These are phyloP conservation scores for Pleurotus eryngii DNA, from an alignment of 768 basidiomycete species.

Conservation along the genomic window DNA sequence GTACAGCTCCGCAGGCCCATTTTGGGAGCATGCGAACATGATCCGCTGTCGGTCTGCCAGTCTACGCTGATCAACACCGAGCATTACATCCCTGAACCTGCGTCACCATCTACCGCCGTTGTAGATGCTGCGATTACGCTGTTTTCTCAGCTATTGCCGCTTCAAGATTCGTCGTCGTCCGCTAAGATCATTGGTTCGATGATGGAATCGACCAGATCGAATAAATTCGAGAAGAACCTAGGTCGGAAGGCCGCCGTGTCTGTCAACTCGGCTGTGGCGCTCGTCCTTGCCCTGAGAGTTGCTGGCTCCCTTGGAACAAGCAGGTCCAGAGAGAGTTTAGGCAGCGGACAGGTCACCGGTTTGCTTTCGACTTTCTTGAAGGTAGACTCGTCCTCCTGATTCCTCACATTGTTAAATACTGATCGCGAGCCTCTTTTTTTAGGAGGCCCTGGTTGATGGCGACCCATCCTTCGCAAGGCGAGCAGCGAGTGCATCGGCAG, in stretches of 20 bases:
- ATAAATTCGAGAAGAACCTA: constrained; percentile 19
- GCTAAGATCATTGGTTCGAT: constrained; percentile 36
- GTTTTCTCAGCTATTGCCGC: constrained; percentile 74
- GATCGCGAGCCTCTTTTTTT: neutral
- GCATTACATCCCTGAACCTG: constrained; percentile 52
- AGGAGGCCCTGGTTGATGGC: constrained; percentile 81
- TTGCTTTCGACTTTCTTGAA: constrained; percentile 72
- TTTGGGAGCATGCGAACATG: constrained; percentile 79
- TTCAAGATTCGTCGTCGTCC: constrained; percentile 61
- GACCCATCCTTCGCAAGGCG: constrained; percentile 72
- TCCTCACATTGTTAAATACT: too few relatives aligned
- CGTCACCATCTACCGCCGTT: constrained; percentile 76
- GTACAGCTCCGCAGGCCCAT: constrained; percentile 9
- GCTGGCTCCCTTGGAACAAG: neutral
- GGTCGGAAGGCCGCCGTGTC: constrained; percentile 83
- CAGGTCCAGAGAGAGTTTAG: constrained; percentile 58
- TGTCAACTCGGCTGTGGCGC: constrained; percentile 74
- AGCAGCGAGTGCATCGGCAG: constrained; percentile 90
- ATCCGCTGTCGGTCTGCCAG: constrained; percentile 70
- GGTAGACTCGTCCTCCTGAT: constrained; percentile 34
- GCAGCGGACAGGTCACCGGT: constrained; percentile 57
- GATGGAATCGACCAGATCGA: constrained; percentile 50
- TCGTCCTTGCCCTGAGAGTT: constrained; percentile 56
- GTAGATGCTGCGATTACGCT: constrained; percentile 89
- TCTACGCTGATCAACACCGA: constrained; percentile 40